Evolutionary conservation across 2,329 filamentous ascomycete genomes (phyloP).

Genomic region (Graphilbum ipis-grandicollis): DNA sequence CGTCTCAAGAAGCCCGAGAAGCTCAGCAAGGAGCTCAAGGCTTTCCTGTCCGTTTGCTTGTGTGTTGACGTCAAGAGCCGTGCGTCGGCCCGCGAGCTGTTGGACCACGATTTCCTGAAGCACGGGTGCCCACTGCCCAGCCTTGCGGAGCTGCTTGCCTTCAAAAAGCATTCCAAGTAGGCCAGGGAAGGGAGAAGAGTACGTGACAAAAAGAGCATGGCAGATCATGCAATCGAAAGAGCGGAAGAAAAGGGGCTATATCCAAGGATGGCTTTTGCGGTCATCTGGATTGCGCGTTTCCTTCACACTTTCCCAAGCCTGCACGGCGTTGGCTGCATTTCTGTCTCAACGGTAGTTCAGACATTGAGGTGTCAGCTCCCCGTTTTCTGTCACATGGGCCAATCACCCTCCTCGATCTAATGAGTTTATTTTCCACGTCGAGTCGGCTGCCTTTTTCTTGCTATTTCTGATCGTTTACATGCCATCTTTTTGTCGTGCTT

Average conservation of each 20-base stretch:
- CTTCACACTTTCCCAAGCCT: too few relatives aligned
- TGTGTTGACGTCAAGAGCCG: slow-evolving; percentile 93
- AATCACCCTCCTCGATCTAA: too few relatives aligned
- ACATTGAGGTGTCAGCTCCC: too few relatives aligned
- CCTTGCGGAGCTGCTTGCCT: slow-evolving; percentile 73
- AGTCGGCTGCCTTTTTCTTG: not conserved
- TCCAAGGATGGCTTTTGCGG: not conserved
- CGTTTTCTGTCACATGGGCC: too few relatives aligned
- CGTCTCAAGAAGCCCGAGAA: slow-evolving; percentile 97
- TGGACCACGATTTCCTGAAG: slow-evolving; percentile 87
- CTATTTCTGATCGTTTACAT: not conserved
- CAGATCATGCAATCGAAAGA: too few relatives aligned
- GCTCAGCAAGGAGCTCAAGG: slow-evolving; percentile 92
- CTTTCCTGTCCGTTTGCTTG: slow-evolving; percentile 87
- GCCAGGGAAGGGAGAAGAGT: not conserved
- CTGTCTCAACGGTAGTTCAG: too few relatives aligned
- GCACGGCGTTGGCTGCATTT: too few relatives aligned
- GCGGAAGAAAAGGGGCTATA: too few relatives aligned
- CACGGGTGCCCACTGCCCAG: slow-evolving; percentile 72
- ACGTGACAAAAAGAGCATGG: too few relatives aligned
- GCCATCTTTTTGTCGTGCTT: too few relatives aligned
- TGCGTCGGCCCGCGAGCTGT: slow-evolving; percentile 76
- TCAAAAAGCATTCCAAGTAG: slow-evolving; percentile 59
- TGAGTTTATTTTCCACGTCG: too few relatives aligned
- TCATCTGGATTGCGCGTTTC: too few relatives aligned